Percentiles rank a stretch among this genome's conserved stretches.
These are phyloP conservation scores for Monosporascus sp. DNA, from an alignment of 2,329 filamentous ascomycete species.

Conservation along the genomic window DNA sequence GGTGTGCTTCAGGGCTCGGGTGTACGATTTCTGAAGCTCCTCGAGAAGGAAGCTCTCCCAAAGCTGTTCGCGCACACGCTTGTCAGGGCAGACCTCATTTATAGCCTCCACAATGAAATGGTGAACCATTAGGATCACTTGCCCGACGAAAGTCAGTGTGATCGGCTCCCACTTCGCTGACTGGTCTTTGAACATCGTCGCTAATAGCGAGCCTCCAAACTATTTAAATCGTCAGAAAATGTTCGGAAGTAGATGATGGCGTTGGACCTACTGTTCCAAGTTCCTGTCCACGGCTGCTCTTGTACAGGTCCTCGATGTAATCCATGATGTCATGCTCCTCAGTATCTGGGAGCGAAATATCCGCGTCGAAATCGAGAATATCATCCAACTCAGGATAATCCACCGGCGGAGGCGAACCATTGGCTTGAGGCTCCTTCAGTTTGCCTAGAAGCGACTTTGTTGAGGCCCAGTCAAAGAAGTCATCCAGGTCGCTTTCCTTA, in stretches of 20 bases:
- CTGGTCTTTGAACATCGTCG: slow-evolving; percentile 42
- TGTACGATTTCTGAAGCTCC: slow-evolving; percentile 36
- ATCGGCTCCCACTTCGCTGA: slow-evolving; percentile 42
- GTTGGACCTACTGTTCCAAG: slow-evolving; percentile 31
- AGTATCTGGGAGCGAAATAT: slow-evolving; percentile 7
- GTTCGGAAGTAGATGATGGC: background rate
- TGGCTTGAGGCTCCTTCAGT: background rate
- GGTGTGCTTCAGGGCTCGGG: slow-evolving; percentile 37
- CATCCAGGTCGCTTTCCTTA: background rate
- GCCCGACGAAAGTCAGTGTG: slow-evolving; percentile 38
- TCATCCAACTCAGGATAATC: slow-evolving; percentile 19
- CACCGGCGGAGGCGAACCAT: background rate
- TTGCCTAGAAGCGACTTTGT: background rate
- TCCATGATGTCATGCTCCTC: slow-evolving; percentile 31
- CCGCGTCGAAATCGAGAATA: slow-evolving; percentile 21
- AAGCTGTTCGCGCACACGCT: slow-evolving; percentile 33
- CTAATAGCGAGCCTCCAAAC: slow-evolving; percentile 25
- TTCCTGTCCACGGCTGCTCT: slow-evolving; percentile 35
- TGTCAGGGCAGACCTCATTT: slow-evolving; percentile 35
- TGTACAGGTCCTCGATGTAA: slow-evolving; percentile 40
- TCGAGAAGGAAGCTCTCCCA: slow-evolving; percentile 35
- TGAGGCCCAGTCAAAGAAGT: background rate
- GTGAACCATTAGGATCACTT: slow-evolving; percentile 39
- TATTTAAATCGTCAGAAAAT: slow-evolving; percentile 2
- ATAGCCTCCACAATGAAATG: slow-evolving; percentile 39